A percentile compares a stretch with the other conserved stretches of the same genome.
These are phyloP conservation scores for Lasiosphaeriaceae sp. DNA, from an alignment of 495 filamentous ascomycete genomes.

Conservation along the genomic window DNA sequence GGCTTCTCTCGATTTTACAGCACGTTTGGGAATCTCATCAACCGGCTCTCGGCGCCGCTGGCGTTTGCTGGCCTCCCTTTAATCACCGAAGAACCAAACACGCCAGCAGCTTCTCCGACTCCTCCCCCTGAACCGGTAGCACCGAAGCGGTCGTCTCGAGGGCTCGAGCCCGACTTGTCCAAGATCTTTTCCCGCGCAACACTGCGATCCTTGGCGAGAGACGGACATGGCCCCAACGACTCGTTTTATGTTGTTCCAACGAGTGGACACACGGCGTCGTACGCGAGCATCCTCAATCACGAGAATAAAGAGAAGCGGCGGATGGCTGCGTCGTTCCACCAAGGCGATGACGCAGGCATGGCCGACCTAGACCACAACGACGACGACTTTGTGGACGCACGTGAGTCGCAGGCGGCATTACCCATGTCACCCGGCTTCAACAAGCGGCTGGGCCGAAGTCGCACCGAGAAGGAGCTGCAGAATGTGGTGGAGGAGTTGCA, in stretches of 20 bases:
- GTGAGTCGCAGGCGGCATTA: slow-evolving; percentile 53
- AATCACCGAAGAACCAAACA: slow-evolving; percentile 43
- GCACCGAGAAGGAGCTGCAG: slow-evolving; percentile 33
- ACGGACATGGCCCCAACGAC: slow-evolving; percentile 57
- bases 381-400: slow-evolving; percentile 82
- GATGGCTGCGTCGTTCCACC: slow-evolving; percentile 35
- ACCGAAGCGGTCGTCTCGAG: background rate
- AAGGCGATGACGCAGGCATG: slow-evolving; percentile 26
- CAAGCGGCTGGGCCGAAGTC: slow-evolving; percentile 19
- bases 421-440: slow-evolving; percentile 24
- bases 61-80: slow-evolving; percentile 90
- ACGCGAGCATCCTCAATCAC: slow-evolving; percentile 78
- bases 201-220: slow-evolving; percentile 57
- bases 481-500: slow-evolving; percentile 77
- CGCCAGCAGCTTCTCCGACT: too few species aligned
- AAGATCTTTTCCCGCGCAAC: slow-evolving; percentile 77
- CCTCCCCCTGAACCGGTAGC: background rate
- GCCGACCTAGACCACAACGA: slow-evolving; percentile 50
- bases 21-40: slow-evolving; percentile 79
- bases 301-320: slow-evolving; percentile 62
- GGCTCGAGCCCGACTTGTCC: slow-evolving; percentile 65
- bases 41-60: slow-evolving; percentile 77
- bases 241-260: slow-evolving; percentile 95
- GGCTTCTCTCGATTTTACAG: slow-evolving; percentile 86
- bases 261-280: slow-evolving; percentile 81